Base-by-base conservation (phyloP, 371 early-diverging fungal genomes). In the Capillidium rhysosporum region DNA sequence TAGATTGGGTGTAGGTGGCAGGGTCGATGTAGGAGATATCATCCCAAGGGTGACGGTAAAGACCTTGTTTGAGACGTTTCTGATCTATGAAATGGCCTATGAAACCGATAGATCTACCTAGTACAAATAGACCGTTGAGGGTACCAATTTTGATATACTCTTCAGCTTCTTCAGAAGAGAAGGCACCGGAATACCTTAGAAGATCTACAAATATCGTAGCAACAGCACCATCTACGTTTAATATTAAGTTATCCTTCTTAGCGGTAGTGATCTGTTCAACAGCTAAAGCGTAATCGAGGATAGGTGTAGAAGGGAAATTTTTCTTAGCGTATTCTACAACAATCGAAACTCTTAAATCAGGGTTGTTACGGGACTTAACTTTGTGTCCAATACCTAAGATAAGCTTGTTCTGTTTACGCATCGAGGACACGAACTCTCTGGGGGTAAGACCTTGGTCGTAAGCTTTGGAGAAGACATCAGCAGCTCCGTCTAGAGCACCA, bases 381-480 rank as follows among this genome's bases (percentile, higher is more conserved):
- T 92, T 92, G 83, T 96, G 96, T 24, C 96, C 96, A 58, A 96
- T 96, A 63, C 96, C 96, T 52, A 92, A 74, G 60, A 96, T 96
- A 51, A 64, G 63, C 69, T 83, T 79, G 80, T 91, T 84, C 59
- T 82, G 78, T 70, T 84, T 84, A 57, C 94, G 80, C 89, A 89
- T 89, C 25, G 79, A 72, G 56, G 79, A 76, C 31, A 93, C 94
- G 59, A 89, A 93, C 63, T 92, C 89, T 55, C 82, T 79, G 54
- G 94, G 89, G 18, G 88, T 76, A 64, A 86, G 61, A 38, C 83
- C 79, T 65, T 85, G 76, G 69, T 93, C 94, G 62, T 90, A 92
- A 8, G 92, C 92, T 48, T 64, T 65, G 18, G 86, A 76, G 71
- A 96, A 96, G 61, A 75, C 69, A 52, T 79, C 77, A 24, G 96